These are phyloP conservation scores for Nidularia sp. DNA, from an alignment of 768 basidiomycete genomes.

Conservation along the genomic window DNA sequence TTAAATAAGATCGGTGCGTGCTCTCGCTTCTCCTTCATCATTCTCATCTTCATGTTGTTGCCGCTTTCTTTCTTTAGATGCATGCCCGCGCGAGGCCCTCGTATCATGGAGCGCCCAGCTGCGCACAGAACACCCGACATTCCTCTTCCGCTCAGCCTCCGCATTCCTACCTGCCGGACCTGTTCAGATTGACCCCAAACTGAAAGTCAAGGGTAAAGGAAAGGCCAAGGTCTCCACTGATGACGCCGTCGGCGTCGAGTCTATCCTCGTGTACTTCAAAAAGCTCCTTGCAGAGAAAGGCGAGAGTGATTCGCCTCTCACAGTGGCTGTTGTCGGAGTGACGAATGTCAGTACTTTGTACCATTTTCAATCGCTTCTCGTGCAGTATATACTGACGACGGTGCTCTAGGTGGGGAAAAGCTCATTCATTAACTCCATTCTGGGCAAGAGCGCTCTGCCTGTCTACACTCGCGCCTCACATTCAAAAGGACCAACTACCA, in stretches of 20 bases:
- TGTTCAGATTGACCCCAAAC: conserved; percentile 13
- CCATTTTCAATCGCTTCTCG: too few species aligned
- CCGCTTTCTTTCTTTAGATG: conserved; percentile 42
- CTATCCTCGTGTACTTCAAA: conserved; percentile 44
- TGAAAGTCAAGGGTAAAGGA: conserved; percentile 44
- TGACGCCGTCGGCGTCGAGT: conserved; percentile 62
- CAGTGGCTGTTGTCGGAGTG: conserved; percentile 79
- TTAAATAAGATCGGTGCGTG: conserved; percentile 83
- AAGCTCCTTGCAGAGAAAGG: conserved; percentile 43
- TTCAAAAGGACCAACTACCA: conserved; percentile 68
- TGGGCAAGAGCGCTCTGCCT: conserved; percentile 44
- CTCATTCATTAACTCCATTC: conserved; percentile 76
- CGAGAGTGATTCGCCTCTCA: conserved; percentile 41
- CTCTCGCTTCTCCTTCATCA: conserved; percentile 6
- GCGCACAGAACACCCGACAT: conserved; percentile 54
- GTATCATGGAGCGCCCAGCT: conserved; percentile 64
- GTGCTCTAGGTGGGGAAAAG: conserved; percentile 72
- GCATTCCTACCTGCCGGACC: conserved; percentile 50
- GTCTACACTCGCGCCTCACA: conserved; percentile 55
- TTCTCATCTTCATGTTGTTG: conserved; percentile 1
- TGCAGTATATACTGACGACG: too few species aligned
- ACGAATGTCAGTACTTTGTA: conserved; percentile 57
- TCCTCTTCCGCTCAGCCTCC: conserved; percentile 72
- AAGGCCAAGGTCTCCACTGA: conserved; percentile 30
- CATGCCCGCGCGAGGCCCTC: conserved; percentile 74